Conservation (phyloP, 2,329 filamentous ascomycete species). For the Kalaharituber pfeilii region DNA sequence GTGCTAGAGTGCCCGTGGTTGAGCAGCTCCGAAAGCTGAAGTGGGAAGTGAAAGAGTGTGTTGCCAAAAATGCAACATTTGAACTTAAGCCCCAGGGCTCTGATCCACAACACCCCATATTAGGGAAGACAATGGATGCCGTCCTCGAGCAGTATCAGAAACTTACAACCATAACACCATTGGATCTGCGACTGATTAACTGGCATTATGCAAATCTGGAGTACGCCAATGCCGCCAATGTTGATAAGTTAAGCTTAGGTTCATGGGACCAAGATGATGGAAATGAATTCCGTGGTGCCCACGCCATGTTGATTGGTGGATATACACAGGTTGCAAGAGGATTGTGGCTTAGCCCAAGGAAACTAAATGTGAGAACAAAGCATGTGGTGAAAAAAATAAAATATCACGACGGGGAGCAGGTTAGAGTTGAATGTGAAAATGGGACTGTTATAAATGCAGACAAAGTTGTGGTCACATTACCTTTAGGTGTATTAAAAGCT, state of each 20-base stretch:
- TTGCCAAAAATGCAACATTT: constrained; percentile 47
- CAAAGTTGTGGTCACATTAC: constrained; percentile 74
- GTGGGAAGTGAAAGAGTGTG: constrained; percentile 54
- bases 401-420: constrained; percentile 35
- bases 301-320: constrained; percentile 82
- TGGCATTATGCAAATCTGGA: constrained; percentile 98
- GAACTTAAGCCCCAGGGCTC: constrained; percentile 50
- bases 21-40: constrained; percentile 40
- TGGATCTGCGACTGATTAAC: constrained; percentile 80
- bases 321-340: constrained; percentile 89
- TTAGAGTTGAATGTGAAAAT: constrained; percentile 56
- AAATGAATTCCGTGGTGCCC: constrained; percentile 90
- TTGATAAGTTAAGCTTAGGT: constrained; percentile 68
- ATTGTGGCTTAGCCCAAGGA: constrained; percentile 56
- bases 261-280: constrained; percentile 96
- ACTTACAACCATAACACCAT: constrained; percentile 64
- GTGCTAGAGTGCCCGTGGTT: constrained; percentile 18
- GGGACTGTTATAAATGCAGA: constrained; percentile 68
- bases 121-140: constrained; percentile 82
- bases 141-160: constrained; percentile 75
- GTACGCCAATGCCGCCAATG: constrained; percentile 85
- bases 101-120: constrained; percentile 46
- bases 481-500: constrained; percentile 81
- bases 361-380: constrained; percentile 59
- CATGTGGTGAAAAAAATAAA: constrained; percentile 54